Evolutionary conservation across 2,329 filamentous ascomycete species (phyloP).

Genomic region (Daldinia eschscholtzii): DNA sequence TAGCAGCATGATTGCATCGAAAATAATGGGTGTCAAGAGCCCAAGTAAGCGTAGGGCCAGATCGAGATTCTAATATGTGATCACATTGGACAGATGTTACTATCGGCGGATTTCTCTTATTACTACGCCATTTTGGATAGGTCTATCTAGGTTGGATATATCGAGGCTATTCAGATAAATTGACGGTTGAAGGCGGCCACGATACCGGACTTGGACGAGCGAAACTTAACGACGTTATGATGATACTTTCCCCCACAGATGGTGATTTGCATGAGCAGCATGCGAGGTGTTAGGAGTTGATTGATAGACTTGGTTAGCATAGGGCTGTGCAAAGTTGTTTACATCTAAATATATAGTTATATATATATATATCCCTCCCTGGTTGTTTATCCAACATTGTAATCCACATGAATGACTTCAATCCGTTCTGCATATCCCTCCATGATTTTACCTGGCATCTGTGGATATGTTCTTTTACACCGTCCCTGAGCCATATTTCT

Average conservation of each 20-base stretch:
- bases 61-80: constrained; percentile 35
- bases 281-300: constrained; percentile 25
- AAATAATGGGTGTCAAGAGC: constrained; percentile 49
- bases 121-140: background rate
- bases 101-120: background rate
- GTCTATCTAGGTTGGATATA: background rate
- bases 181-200: constrained; percentile 1
- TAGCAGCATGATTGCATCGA: constrained; percentile 49
- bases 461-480: background rate
- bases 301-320: constrained; percentile 13
- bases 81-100: background rate
- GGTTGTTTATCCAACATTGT: background rate
- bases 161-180: constrained; percentile 6
- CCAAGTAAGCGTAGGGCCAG: constrained; percentile 36
- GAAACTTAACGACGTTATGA: constrained; percentile 30
- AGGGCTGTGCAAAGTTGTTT: background rate
- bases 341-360: constrained; percentile 1
- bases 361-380: background rate
- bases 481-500: background rate
- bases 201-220: constrained; percentile 10
- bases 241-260: background rate
- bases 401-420: background rate
- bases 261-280: constrained; percentile 19
- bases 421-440: background rate
- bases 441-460: background rate